These are phyloP conservation scores for Fonsecaea multimorphosa DNA, from an alignment of 2,329 filamentous ascomycete genomes.

Conservation along the genomic window DNA sequence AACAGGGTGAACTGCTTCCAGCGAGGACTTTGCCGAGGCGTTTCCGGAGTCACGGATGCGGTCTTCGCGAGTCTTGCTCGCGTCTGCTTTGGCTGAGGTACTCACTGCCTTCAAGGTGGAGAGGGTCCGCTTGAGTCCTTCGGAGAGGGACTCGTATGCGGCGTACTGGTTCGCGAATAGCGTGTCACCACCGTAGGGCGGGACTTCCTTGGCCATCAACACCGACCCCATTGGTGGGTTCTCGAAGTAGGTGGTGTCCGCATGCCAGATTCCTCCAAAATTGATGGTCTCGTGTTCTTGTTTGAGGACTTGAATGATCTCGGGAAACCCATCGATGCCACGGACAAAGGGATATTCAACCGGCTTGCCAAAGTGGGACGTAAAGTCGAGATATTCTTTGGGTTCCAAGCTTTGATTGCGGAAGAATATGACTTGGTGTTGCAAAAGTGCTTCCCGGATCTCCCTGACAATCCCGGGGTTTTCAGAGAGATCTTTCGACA, in stretches of 20 bases:
- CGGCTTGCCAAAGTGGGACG: conserved; percentile 35
- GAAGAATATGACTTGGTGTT: conserved; percentile 39
- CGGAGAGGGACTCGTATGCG: conserved; percentile 43
- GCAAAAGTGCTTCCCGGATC: conserved; percentile 35
- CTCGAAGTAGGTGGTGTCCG: conserved; percentile 36
- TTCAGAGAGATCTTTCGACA: conserved; percentile 26
- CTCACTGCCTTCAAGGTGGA: conserved; percentile 40
- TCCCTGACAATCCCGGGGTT: conserved; percentile 31
- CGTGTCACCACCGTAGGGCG: conserved; percentile 44
- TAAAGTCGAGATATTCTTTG: conserved; percentile 30
- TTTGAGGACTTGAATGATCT: conserved; percentile 38
- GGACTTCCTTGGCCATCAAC: conserved; percentile 35
- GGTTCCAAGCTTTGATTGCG: conserved; percentile 33
- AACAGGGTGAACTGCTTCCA: conserved; percentile 44
- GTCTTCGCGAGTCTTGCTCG: conserved; percentile 42
- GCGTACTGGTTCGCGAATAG: conserved; percentile 42
- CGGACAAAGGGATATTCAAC: conserved; percentile 37
- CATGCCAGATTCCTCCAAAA: conserved; percentile 39
- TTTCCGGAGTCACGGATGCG: conserved; percentile 36
- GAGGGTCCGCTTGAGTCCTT: conserved; percentile 42
- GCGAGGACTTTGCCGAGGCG: conserved; percentile 10
- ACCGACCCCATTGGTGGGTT: conserved; percentile 36
- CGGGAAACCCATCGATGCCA: conserved; percentile 35
- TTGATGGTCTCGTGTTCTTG: conserved; percentile 37
- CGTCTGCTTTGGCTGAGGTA: conserved; percentile 37